A percentile compares a stretch with the other conserved stretches of the same genome.
phyloP scores from a whole-genome alignment of 208 protist genomes.

The Trypanosoma lewisi region DNA sequence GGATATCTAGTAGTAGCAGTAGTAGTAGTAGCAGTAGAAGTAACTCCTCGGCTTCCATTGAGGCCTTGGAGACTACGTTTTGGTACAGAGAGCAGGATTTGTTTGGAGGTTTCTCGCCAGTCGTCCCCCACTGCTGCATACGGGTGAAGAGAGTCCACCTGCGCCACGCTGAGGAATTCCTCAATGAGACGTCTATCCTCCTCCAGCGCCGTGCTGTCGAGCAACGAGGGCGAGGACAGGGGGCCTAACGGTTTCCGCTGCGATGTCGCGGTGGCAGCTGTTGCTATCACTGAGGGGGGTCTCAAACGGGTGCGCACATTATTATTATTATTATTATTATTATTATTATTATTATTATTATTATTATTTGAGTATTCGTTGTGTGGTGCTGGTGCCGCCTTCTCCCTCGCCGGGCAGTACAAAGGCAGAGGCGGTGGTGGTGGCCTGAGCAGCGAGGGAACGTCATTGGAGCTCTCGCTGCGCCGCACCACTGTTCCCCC shows the following conservation, averaged over 20 bases:
- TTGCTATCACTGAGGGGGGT: neutral
- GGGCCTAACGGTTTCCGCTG: neutral
- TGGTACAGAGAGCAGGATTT: neutral
- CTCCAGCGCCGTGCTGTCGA: neutral
- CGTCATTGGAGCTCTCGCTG: neutral
- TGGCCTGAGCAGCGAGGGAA: neutral
- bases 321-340: no score
- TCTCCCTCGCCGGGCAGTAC: neutral
- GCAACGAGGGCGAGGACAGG: neutral
- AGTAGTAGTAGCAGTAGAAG: neutral
- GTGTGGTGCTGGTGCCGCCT: no score
- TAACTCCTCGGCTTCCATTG: no score
- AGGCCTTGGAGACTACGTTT: neutral
- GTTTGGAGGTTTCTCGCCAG: neutral
- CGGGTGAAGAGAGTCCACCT: neutral
- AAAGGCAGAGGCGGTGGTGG: neutral
- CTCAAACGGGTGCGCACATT: no score
- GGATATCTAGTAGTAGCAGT: neutral
- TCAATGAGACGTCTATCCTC: neutral
- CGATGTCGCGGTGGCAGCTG: neutral
- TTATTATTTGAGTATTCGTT: no score
- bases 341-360: no score
- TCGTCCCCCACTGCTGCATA: constrained; percentile 3
- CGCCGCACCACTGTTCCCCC: neutral
- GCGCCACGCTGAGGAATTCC: neutral